phyloP scores from a whole-genome alignment of 768 basidiomycete genomes.

The Suillus subalutaceus region DNA sequence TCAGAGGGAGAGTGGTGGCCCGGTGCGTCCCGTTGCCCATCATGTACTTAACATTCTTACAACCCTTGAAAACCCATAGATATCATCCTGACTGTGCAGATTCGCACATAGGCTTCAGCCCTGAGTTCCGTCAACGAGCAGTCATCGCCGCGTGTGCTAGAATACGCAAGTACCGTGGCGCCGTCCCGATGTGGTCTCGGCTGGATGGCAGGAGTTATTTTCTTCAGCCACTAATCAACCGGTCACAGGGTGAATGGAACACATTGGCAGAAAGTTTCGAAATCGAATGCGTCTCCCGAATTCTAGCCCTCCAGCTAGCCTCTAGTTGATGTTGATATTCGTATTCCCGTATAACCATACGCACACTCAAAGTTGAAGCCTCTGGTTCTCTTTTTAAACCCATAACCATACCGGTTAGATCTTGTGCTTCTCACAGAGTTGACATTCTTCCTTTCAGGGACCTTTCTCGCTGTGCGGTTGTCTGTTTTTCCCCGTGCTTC shows the following conservation, averaged over 20 bases:
- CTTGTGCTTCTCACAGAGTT: not conserved
- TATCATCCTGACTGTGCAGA: not conserved
- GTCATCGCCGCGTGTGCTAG: not conserved
- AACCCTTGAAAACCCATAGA: not conserved
- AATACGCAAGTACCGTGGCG: not conserved
- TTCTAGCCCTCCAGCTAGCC: not conserved
- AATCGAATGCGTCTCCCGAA: not conserved
- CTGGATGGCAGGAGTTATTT: not conserved
- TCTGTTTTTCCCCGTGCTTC: not conserved
- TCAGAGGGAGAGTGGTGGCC: not conserved
- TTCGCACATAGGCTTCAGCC: not conserved
- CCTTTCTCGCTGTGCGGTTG: not conserved
- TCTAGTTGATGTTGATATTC: not conserved
- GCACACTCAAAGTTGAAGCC: not conserved
- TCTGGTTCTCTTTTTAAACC: not conserved
- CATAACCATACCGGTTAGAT: not conserved
- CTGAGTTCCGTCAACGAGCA: not conserved
- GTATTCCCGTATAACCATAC: not conserved
- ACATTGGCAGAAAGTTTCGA: not conserved
- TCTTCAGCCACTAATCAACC: not conserved
- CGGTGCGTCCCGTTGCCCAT: not conserved
- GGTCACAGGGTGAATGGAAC: not conserved
- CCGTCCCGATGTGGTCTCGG: not conserved
- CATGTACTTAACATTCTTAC: not conserved
- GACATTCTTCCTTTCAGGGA: not conserved